Conservation (phyloP, 2,329 filamentous ascomycete genomes). For the Penicillium sp. region DNA sequence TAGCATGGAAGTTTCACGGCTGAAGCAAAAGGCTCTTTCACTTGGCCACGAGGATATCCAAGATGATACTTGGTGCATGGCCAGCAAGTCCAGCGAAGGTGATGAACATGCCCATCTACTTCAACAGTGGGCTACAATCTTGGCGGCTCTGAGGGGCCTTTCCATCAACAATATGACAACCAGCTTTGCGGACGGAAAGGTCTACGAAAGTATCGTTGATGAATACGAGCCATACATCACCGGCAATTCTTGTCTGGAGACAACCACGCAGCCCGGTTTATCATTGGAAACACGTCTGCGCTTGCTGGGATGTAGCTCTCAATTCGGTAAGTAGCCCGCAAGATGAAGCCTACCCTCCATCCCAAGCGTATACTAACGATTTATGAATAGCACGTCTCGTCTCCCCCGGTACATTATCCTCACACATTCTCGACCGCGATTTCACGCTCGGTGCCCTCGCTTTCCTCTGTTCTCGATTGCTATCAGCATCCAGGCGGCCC, state of each 20-base stretch:
- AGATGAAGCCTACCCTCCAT: background rate
- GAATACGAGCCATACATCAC: conserved; percentile 52
- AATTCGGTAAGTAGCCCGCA: conserved; percentile 38
- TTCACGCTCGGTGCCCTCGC: conserved; percentile 58
- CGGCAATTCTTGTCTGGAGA: background rate
- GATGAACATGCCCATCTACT: conserved; percentile 46
- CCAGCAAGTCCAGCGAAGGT: conserved; percentile 21
- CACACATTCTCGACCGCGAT: conserved; percentile 52
- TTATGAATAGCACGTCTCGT: conserved; percentile 46
- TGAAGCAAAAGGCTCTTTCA: conserved; percentile 33
- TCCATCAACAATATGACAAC: conserved; percentile 56
- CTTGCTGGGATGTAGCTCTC: conserved; percentile 42
- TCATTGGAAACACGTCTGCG: conserved; percentile 36
- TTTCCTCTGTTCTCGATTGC: conserved; percentile 59
- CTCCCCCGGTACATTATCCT: conserved; percentile 23
- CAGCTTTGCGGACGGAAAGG: conserved; percentile 55
- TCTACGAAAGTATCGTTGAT: conserved; percentile 57
- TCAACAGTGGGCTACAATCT: conserved; percentile 54
- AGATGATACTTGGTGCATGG: conserved; percentile 20
- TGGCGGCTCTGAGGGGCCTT: conserved; percentile 49
- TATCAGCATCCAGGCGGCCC: conserved; percentile 50
- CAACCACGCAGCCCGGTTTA: background rate
- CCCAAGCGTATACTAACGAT: conserved; percentile 3
- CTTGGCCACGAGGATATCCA: conserved; percentile 18
- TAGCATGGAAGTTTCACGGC: conserved; percentile 50